Percentiles rank a stretch among this genome's conserved stretches.
phyloP scores from a whole-genome alignment of 1,284 basidiomycete genomes.

The Ceratobasidium sp. region DNA sequence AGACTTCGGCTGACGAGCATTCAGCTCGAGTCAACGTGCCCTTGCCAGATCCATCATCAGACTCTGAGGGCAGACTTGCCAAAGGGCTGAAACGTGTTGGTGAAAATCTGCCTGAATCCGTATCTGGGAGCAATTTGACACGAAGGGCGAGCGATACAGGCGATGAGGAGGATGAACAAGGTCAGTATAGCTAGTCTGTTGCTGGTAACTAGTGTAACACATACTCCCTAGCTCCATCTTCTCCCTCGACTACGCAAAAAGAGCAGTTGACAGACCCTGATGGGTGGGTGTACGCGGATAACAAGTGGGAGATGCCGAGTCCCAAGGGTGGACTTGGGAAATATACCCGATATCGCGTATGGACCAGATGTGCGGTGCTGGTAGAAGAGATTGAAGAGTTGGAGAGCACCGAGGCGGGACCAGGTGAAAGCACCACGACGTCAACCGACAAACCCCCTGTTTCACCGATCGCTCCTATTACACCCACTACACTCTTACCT shows the following conservation, averaged over 20 bases:
- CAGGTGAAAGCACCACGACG: background rate
- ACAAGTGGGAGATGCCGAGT: slow-evolving; percentile 89
- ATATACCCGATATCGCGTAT: slow-evolving; percentile 84
- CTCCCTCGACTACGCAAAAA: slow-evolving; percentile 42
- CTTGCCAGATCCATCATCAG: slow-evolving; percentile 20
- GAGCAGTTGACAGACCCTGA: slow-evolving; percentile 77
- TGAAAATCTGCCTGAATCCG: slow-evolving; percentile 36
- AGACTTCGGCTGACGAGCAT: slow-evolving; percentile 5
- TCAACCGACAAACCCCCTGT: background rate
- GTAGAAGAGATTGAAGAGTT: slow-evolving; percentile 63
- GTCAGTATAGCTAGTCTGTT: background rate
- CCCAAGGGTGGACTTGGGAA: slow-evolving; percentile 85
- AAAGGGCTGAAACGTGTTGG: slow-evolving; percentile 36
- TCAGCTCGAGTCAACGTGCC: slow-evolving; percentile 12
- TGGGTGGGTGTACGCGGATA: slow-evolving; percentile 94
- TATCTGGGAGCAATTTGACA: slow-evolving; percentile 6
- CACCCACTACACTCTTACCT: background rate
- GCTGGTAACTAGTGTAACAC: background rate
- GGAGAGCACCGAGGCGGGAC: slow-evolving; percentile 3
- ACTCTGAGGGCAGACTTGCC: slow-evolving; percentile 22
- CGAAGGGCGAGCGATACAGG: slow-evolving; percentile 20
- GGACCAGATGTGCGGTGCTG: slow-evolving; percentile 82
- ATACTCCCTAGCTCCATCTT: background rate
- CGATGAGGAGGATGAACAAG: slow-evolving; percentile 7
- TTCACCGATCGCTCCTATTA: background rate